Evolutionary conservation across 495 filamentous ascomycete species (phyloP), one percentile per base, ranked within the genome.

Genomic region (Neurospora pannonica): DNA sequence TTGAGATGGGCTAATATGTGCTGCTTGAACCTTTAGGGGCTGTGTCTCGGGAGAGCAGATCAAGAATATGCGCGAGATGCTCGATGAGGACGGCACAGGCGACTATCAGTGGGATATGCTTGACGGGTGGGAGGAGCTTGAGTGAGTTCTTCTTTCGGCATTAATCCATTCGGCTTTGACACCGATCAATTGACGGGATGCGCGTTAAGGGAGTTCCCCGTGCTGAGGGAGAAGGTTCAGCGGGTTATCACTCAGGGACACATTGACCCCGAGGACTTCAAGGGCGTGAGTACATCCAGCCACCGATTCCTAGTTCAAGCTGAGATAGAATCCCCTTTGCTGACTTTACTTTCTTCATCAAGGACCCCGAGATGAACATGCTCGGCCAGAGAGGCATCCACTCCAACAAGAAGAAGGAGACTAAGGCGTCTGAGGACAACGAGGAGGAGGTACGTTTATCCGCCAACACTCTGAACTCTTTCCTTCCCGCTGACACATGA

Each of bases 191-290:
- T 60, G 21, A 60, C 48, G 15, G 11, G 1, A 28, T 28, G 48
- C 11, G 10, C 40, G 69, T 28, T 19, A 48, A 82, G 82, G 2
- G 79, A 78, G 0, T 72, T 85, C 19, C 74, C 77, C 4, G 91
- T 92, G 0, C 38, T 85, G 8, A 87, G 91, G 80, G 87, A 85
- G 31, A 94, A 92, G 81, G 81, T 95, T 40, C 80, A 81, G 72
- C 83, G 83, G 36, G 92, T 89, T 19, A 71, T 97, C 10, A 86
- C 85, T 36, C 85, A 91, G 75, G 93, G 92, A 10, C 91, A 94
- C 76, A 89, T 97, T 72, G 89, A 89, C 74, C 87, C 92, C 71
- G 90, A 90, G 40, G 93, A 94, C 71, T 96, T 93, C 90, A 90
- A 87, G 6, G 92, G 92, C 0, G 93, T 95, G 86, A 84, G 91